Conservation (phyloP, 2,329 filamentous ascomycete genomes). For the Venturia nashicola region DNA sequence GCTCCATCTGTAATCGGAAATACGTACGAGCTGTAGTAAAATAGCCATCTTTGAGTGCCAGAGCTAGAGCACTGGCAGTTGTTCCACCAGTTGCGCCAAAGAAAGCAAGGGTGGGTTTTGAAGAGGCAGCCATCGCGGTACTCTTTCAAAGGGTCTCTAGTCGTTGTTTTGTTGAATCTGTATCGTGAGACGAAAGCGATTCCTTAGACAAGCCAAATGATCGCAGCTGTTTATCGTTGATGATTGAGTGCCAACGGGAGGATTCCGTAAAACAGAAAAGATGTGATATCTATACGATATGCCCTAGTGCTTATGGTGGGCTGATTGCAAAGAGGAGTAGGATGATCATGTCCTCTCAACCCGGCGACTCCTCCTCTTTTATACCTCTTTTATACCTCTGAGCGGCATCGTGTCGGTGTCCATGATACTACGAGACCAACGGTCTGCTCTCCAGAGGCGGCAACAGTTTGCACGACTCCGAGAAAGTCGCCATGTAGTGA, state of each 20-base stretch:
- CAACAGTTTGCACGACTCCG: neutral
- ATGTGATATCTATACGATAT: neutral
- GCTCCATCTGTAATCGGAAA: neutral
- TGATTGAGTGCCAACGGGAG: neutral
- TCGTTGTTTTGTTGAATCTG: neutral
- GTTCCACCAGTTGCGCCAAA: slow-evolving; percentile 41
- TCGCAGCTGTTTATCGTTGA: neutral
- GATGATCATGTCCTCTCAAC: neutral
- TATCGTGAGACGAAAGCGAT: neutral
- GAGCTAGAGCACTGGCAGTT: slow-evolving; percentile 30
- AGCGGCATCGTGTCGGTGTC: neutral
- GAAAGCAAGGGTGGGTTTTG: slow-evolving; percentile 26
- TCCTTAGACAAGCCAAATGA: neutral
- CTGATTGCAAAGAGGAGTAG: neutral
- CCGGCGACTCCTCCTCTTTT: neutral
- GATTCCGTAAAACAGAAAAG: neutral
- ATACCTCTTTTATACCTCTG: neutral
- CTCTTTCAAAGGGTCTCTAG: no score
- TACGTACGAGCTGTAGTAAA: slow-evolving; percentile 28
- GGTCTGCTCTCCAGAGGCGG: neutral
- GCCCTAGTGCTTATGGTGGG: neutral
- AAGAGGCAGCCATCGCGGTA: neutral
- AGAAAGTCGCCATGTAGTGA: neutral
- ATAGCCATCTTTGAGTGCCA: slow-evolving; percentile 32
- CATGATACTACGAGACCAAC: neutral